Evolutionary conservation across 75 land plant species (phyloP).

Genomic region (Cunninghamia lanceolata): DNA sequence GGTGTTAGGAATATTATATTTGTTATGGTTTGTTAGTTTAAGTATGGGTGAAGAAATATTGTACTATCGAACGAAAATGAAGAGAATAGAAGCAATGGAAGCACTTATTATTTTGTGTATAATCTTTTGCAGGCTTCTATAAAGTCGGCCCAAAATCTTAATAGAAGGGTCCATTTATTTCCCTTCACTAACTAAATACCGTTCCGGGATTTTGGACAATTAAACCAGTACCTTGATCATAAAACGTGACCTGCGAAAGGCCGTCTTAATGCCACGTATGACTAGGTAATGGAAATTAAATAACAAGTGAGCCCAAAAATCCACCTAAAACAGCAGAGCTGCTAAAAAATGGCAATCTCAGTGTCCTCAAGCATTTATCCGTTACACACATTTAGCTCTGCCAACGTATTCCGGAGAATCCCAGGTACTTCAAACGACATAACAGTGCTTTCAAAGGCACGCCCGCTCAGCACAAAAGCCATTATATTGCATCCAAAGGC

Average conservation of each 20-base stretch:
- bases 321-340: neutral
- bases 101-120: too few species aligned
- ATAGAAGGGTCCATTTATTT: too few species aligned
- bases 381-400: neutral
- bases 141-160: too few species aligned
- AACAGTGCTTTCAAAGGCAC: neutral
- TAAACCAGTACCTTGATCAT: neutral
- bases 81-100: too few species aligned
- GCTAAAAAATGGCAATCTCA: neutral
- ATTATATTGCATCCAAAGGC: neutral
- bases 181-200: too few species aligned
- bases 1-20: too few species aligned
- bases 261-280: conserved; percentile 1
- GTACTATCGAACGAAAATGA: too few species aligned
- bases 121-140: too few species aligned
- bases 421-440: neutral
- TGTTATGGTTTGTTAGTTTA: too few species aligned
- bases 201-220: too few species aligned
- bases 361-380: neutral
- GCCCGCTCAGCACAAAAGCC: too few species aligned
- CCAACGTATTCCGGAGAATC: neutral
- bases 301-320: neutral
- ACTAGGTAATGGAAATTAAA: neutral
- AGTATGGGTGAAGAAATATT: too few species aligned
- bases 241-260: neutral